Evolutionary conservation across 257 asterid genomes (phyloP).

Genomic region (Knoxia roxburghii): DNA sequence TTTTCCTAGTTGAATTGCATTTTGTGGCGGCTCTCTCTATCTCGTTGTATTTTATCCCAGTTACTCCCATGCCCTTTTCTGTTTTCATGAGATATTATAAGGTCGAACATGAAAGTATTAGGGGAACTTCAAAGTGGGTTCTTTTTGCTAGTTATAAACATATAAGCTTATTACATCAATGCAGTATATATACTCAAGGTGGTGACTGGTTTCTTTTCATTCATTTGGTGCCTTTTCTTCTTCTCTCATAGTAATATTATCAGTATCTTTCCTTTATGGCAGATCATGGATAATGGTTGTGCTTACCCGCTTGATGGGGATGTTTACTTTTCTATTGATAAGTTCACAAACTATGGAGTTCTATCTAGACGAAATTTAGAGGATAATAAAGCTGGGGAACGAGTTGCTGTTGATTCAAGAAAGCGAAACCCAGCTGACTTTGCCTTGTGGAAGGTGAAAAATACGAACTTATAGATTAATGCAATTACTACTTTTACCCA

Average conservation of each 20-base stretch:
- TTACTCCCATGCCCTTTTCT: not conserved
- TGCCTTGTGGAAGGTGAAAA: conserved; percentile 83
- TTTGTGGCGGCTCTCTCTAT: not conserved
- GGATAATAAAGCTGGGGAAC: conserved; percentile 71
- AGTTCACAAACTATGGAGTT: conserved; percentile 58
- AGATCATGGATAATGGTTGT: conserved; percentile 59
- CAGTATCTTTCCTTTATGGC: conserved; percentile 2
- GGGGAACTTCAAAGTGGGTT: not conserved
- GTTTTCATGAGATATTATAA: not conserved
- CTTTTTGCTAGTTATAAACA: not conserved
- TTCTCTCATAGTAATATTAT: not conserved
- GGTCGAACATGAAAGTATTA: too few relatives aligned
- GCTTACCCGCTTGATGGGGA: conserved; percentile 69
- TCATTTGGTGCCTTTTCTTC: not conserved
- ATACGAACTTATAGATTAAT: not conserved
- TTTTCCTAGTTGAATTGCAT: not conserved
- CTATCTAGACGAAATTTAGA: conserved; percentile 70
- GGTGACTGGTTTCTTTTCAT: not conserved
- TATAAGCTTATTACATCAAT: not conserved
- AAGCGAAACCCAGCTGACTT: conserved; percentile 81
- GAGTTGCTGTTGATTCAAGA: conserved; percentile 70
- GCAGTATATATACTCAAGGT: not conserved
- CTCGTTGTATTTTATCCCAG: not conserved
- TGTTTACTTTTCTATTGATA: conserved; percentile 70
- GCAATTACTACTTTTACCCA: not conserved